A percentile compares a stretch with the other conserved stretches of the same genome.
Conservation (phyloP, 2,329 filamentous ascomycete genomes). For the Colletotrichum theobromicola region DNA sequence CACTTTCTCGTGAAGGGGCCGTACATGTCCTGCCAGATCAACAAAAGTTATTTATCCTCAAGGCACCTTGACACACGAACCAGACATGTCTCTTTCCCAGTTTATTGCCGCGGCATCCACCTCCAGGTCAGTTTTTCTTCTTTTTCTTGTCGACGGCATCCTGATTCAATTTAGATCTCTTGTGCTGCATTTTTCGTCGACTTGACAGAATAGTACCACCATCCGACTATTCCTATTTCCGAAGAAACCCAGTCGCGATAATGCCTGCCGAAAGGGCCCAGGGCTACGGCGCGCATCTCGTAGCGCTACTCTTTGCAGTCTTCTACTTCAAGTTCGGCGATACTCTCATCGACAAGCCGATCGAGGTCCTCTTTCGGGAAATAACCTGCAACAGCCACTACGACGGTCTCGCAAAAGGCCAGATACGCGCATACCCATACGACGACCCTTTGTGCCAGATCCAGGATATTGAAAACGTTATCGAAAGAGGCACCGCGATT, state of each 20-base stretch:
- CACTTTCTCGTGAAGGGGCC: not conserved
- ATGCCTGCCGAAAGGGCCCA: not conserved
- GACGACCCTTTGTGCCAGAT: not conserved
- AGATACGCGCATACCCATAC: not conserved
- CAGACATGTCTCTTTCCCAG: not conserved
- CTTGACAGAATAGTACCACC: not conserved
- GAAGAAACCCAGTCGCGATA: not conserved
- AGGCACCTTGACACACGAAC: not conserved
- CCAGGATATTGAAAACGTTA: not conserved
- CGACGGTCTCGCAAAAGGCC: accelerated
- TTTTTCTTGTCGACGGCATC: too few species aligned
- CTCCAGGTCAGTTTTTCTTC: not conserved
- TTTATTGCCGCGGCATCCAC: not conserved
- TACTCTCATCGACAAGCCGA: not conserved
- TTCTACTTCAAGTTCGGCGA: not conserved
- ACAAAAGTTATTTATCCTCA: not conserved
- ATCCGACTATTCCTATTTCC: not conserved
- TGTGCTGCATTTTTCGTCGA: too few species aligned
- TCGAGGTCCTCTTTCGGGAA: not conserved
- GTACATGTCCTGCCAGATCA: not conserved
- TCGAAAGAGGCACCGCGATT: not conserved
- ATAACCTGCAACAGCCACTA: accelerated
- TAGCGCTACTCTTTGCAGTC: accelerated
- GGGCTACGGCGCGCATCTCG: not conserved
- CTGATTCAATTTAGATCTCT: too few species aligned